Evolutionary conservation across 1,139 yeast species (phyloP).

Genomic region (Kodamaea arcana): DNA sequence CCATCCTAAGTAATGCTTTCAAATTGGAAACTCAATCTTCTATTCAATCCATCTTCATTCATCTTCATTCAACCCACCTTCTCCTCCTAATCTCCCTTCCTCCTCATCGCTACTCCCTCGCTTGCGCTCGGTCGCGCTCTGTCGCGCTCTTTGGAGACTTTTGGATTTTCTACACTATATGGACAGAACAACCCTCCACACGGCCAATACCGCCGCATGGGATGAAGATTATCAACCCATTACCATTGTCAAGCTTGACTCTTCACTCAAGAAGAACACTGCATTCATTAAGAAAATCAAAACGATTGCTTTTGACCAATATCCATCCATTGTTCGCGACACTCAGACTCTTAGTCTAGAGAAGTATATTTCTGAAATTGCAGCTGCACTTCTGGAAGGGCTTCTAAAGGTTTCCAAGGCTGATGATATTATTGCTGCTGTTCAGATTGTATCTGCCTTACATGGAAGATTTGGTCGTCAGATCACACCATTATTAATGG

Average conservation of each 20-base stretch:
- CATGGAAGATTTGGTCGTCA: slow-evolving; percentile 66
- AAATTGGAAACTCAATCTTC: too few species aligned
- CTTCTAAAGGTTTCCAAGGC: slow-evolving; percentile 49
- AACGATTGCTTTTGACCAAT: slow-evolving; percentile 47
- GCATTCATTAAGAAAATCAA: slow-evolving; percentile 73
- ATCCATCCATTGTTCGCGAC: slow-evolving; percentile 51
- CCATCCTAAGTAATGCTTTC: too few species aligned
- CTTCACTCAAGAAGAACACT: slow-evolving; percentile 80
- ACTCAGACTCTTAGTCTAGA: slow-evolving; percentile 61
- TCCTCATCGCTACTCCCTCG: too few species aligned
- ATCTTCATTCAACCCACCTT: too few species aligned
- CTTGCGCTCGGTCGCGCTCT: too few species aligned
- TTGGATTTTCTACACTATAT: too few species aligned
- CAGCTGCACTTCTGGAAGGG: slow-evolving; percentile 62
- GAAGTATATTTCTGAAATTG: slow-evolving; percentile 73
- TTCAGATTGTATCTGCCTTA: slow-evolving; percentile 65
- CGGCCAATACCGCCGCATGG: slow-evolving; percentile 53
- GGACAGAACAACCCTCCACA: slow-evolving; percentile 19
- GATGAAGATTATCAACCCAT: slow-evolving; percentile 34
- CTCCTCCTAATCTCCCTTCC: too few species aligned
- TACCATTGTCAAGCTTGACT: slow-evolving; percentile 48
- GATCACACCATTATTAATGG: slow-evolving; percentile 53
- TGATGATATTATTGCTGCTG: slow-evolving; percentile 61
- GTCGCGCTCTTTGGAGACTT: too few species aligned
- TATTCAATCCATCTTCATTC: too few species aligned